A percentile compares a stretch with the other conserved stretches of the same genome.
Evolutionary conservation across 305 asterid species (phyloP).

Genomic region (Fraxinus baroniana): DNA sequence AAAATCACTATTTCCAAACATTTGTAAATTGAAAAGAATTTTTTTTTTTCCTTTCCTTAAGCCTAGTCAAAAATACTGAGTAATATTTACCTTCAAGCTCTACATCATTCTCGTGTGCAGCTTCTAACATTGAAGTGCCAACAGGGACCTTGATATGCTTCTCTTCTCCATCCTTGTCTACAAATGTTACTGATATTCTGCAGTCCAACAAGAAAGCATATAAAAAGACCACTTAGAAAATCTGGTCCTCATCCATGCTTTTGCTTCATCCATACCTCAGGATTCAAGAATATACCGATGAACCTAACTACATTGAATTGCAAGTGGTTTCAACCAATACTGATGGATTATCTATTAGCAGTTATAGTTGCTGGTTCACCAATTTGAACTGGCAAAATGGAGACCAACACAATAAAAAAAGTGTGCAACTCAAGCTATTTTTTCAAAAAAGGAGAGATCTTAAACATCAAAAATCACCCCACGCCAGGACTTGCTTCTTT

Average conservation of each 20-base stretch:
- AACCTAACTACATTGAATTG: not conserved
- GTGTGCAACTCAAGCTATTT: not conserved
- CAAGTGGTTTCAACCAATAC: not conserved
- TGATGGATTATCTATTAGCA: not conserved
- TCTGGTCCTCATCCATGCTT: not conserved
- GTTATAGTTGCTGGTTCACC: not conserved
- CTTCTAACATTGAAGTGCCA: constrained; percentile 93
- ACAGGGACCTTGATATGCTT: constrained; percentile 75
- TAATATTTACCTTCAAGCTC: constrained; percentile 81
- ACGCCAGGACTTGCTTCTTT: not conserved
- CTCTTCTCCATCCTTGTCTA: constrained; percentile 93
- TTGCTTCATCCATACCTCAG: not conserved
- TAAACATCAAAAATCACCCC: not conserved
- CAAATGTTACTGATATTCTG: constrained; percentile 84
- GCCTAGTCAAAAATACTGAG: too few relatives aligned
- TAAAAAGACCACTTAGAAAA: not conserved
- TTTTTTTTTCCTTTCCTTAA: too few relatives aligned
- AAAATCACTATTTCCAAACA: not conserved
- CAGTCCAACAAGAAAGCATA: constrained; percentile 19
- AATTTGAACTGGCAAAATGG: not conserved
- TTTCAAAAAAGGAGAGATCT: not conserved
- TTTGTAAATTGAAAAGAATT: not conserved
- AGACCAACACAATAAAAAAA: not conserved
- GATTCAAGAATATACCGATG: not conserved
- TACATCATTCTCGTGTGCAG: constrained; percentile 91